These are phyloP conservation scores for Coemansia sp. DNA, from an alignment of 192 early-diverging fungal genomes.

Conservation along the genomic window DNA sequence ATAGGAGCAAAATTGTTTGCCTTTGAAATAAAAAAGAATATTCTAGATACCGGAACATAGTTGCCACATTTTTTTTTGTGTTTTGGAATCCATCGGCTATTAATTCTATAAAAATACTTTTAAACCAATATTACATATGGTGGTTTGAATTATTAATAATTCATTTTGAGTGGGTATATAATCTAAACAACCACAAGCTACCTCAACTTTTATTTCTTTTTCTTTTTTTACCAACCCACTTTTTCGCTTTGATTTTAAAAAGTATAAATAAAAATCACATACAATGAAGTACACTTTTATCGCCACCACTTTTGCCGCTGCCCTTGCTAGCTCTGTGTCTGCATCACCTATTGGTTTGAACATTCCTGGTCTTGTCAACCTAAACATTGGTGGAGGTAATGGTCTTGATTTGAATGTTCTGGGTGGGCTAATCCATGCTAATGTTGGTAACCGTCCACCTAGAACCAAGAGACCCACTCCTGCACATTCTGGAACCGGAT, in stretches of 20 bases:
- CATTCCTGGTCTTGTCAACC: constrained; percentile 35
- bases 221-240: not conserved
- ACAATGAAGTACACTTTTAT: constrained; percentile 8
- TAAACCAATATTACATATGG: not conserved
- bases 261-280: constrained; percentile 3
- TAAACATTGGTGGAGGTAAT: constrained; percentile 14
- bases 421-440: constrained; percentile 32
- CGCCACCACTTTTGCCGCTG: constrained; percentile 1
- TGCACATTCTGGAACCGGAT: too few relatives aligned
- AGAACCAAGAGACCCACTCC: constrained; percentile 1
- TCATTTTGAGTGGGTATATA: not conserved
- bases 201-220: not conserved
- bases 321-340: not conserved
- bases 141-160: not conserved
- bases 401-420: constrained; percentile 32
- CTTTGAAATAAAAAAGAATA: too few relatives aligned
- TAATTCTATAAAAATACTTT: too few relatives aligned
- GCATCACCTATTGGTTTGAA: constrained; percentile 13
- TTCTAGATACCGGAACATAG: too few relatives aligned
- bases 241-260: not conserved
- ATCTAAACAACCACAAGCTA: not conserved
- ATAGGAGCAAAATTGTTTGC: too few relatives aligned
- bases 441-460: constrained; percentile 14
- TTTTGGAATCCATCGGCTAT: too few relatives aligned
- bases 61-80: too few relatives aligned